Percentiles rank a stretch among this genome's conserved stretches.
Evolutionary conservation across 306 rosid species (phyloP).

Genomic region (Pterocarpus santalinus): DNA sequence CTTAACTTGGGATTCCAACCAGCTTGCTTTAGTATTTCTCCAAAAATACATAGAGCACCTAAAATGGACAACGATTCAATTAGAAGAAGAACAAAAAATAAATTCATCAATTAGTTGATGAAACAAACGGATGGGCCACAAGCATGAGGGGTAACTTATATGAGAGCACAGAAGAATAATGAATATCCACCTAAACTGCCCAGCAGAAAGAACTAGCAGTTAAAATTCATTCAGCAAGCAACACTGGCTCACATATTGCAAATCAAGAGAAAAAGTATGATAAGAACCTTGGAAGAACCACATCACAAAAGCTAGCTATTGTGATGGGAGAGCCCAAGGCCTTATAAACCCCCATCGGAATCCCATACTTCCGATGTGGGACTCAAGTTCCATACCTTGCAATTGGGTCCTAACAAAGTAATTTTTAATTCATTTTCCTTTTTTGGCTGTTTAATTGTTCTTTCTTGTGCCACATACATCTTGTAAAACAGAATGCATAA

Average conservation of each 20-base stretch:
- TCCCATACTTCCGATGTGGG: no score
- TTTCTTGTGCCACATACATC: conserved; percentile 12
- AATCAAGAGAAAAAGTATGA: conserved; percentile 25
- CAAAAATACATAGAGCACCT: conserved; percentile 85
- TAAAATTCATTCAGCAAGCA: background rate
- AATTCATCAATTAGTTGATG: conserved; percentile 9
- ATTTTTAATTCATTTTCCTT: no score
- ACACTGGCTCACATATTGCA: background rate
- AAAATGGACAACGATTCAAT: conserved; percentile 15
- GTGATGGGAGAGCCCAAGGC: no score
- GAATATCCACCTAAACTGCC: no score
- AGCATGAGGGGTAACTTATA: no score
- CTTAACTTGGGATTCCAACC: conserved; percentile 66
- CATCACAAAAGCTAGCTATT: no score
- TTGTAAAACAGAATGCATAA: background rate
- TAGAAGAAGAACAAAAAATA: conserved; percentile 25
- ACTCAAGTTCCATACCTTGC: no score
- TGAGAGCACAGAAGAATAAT: no score
- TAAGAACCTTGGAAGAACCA: no score
- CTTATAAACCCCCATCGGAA: no score
- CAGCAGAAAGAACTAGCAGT: no score
- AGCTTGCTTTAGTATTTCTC: conserved; percentile 77
- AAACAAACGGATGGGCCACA: conserved; percentile 26
- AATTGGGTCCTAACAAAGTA: no score
- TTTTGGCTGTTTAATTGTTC: conserved; percentile 14